Evolutionary conservation across 208 protist genomes (phyloP).

Genomic region (Trichomonas vaginalis): DNA sequence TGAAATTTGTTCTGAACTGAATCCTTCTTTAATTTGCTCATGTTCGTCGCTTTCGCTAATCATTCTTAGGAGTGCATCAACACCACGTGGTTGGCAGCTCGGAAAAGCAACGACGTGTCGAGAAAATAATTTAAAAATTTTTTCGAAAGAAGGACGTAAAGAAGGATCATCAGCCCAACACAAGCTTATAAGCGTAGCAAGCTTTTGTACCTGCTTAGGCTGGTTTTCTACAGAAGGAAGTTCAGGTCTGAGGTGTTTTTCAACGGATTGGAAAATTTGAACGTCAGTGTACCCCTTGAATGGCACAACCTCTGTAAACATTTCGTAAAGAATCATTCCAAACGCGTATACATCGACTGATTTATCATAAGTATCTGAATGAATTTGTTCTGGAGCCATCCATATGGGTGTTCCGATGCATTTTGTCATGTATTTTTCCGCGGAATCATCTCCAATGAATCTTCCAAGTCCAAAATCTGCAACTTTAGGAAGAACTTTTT

Average conservation of each 20-base stretch:
- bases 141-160: not conserved
- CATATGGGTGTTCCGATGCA: not conserved
- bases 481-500: not conserved
- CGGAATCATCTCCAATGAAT: not conserved
- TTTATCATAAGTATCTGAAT: not conserved
- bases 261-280: not conserved
- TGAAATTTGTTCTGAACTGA: not conserved
- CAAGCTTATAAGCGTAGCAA: not conserved
- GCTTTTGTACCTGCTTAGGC: not conserved
- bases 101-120: not conserved
- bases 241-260: not conserved
- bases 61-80: not conserved
- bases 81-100: not conserved
- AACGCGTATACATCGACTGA: not conserved
- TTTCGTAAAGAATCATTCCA: slow-evolving; percentile 4
- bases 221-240: not conserved
- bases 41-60: not conserved
- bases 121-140: not conserved
- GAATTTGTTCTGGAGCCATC: not conserved
- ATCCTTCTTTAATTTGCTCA: not conserved
- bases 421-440: not conserved
- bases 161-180: not conserved
- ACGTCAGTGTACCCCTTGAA: not conserved
- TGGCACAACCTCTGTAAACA: not conserved
- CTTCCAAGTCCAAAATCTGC: slow-evolving; percentile 2